A percentile compares a stretch with the other conserved stretches of the same genome.
phyloP scores from a whole-genome alignment of 768 basidiomycete genomes.

The Mrakia blollopis region DNA sequence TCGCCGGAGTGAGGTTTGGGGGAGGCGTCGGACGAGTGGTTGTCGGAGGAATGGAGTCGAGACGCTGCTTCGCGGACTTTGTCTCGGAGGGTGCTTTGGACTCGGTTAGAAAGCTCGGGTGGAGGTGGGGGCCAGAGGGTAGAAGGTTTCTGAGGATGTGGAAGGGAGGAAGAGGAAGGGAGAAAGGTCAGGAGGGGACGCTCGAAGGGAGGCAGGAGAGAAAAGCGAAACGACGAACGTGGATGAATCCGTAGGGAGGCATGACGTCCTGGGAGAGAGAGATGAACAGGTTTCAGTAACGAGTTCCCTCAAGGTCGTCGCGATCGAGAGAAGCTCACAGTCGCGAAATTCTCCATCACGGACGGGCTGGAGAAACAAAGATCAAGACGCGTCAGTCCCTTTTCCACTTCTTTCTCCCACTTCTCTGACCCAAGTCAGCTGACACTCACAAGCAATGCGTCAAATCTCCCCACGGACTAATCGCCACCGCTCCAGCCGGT shows the following conservation, averaged over 20 bases:
- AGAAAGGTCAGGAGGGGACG: background rate
- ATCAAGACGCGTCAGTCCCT: background rate
- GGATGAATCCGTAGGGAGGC: conserved; percentile 32
- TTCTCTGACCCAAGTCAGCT: conserved; percentile 38
- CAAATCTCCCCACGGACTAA: conserved; percentile 87
- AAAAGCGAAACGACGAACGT: background rate
- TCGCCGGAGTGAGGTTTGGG: background rate
- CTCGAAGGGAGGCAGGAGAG: background rate
- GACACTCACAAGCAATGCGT: conserved; percentile 76
- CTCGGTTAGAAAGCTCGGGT: conserved; percentile 22
- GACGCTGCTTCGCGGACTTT: conserved; percentile 15
- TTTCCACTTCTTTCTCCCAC: conserved; percentile 51
- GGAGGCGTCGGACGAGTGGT: background rate
- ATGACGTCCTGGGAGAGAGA: conserved; percentile 23
- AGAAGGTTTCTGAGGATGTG: conserved; percentile 23
- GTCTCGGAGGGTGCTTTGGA: conserved; percentile 15
- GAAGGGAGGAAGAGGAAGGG: background rate
- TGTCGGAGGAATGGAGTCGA: background rate
- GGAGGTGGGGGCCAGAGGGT: conserved; percentile 33
- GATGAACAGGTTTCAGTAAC: background rate
- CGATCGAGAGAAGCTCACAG: background rate
- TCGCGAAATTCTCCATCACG: conserved; percentile 28
- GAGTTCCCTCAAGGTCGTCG: background rate
- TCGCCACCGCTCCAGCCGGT: conserved; percentile 81
- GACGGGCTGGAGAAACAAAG: conserved; percentile 1